A percentile compares a stretch with the other conserved stretches of the same genome.
Evolutionary conservation across 495 filamentous ascomycete genomes (phyloP).

Genomic region (Bathelium albidoporum): DNA sequence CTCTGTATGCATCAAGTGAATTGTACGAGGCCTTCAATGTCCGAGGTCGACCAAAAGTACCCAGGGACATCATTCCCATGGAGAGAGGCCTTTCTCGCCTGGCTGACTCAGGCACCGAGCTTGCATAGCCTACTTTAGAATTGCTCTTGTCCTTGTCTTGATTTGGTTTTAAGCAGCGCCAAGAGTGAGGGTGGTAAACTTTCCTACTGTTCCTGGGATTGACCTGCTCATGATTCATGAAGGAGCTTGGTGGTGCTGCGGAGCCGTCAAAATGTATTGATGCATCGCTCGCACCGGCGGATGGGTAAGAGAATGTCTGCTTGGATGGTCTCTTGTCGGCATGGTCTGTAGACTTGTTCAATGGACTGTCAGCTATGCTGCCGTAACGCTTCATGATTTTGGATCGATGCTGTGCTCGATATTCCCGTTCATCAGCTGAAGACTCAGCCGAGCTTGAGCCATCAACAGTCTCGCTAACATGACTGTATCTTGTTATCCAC

Average conservation of each 20-base stretch:
- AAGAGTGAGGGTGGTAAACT: neutral
- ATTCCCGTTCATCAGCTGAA: neutral
- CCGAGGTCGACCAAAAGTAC: neutral
- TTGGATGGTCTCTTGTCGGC: neutral
- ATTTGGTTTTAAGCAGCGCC: neutral
- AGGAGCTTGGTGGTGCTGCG: neutral
- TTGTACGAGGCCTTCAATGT: constrained; percentile 3
- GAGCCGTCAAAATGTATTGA: neutral
- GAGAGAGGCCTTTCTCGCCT: constrained; percentile 27
- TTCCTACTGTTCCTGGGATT: neutral
- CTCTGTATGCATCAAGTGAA: constrained; percentile 38
- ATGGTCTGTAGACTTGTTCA: constrained; percentile 16
- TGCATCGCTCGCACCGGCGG: neutral
- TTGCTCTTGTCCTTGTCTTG: neutral
- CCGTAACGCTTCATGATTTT: constrained; percentile 58
- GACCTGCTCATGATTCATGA: constrained; percentile 23
- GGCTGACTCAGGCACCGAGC: neutral
- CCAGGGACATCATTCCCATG: constrained; percentile 29
- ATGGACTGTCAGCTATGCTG: constrained; percentile 60
- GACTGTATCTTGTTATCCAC: neutral
- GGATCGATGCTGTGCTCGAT: constrained; percentile 36
- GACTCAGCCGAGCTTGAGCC: no score
- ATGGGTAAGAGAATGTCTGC: neutral
- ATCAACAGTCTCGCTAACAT: no score
- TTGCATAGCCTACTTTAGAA: neutral